These are phyloP conservation scores for Ceriops tagal DNA, from an alignment of 345 rosid species.

Conservation along the genomic window DNA sequence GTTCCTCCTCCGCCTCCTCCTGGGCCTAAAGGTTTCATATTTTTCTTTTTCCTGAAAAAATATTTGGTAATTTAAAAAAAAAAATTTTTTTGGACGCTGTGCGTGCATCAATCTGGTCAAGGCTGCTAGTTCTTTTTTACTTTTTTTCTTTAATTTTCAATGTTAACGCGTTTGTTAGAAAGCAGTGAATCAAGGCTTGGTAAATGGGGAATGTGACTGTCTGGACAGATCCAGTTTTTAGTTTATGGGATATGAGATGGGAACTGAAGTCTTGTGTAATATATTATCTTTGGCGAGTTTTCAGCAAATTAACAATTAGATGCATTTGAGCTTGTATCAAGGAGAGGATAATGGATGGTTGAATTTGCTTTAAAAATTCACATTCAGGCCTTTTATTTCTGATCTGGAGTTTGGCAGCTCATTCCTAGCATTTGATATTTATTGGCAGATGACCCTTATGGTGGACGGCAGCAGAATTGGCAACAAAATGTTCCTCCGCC, in stretches of 20 bases:
- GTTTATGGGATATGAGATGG: background rate
- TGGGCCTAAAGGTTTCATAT: slow-evolving; percentile 46
- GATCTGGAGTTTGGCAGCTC: slow-evolving; percentile 1
- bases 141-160: background rate
- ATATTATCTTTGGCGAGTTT: no score
- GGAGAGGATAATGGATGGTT: background rate
- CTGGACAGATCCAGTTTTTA: slow-evolving; percentile 2
- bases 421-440: slow-evolving; percentile 11
- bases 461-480: slow-evolving; percentile 57
- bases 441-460: slow-evolving; percentile 40
- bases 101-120: background rate
- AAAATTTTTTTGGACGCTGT: background rate
- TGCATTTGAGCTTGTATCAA: background rate
- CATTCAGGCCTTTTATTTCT: background rate
- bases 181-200: background rate
- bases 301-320: no score
- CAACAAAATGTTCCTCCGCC: slow-evolving; percentile 54
- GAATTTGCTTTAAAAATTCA: background rate
- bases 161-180: background rate
- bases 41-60: background rate
- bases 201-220: slow-evolving; percentile 4
- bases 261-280: background rate
- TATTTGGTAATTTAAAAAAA: no score
- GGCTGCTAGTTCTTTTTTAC: no score
- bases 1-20: slow-evolving; percentile 49